These are phyloP conservation scores for Moesziomyces globuligerus DNA, from an alignment of 1,284 basidiomycete genomes.

Conservation along the genomic window DNA sequence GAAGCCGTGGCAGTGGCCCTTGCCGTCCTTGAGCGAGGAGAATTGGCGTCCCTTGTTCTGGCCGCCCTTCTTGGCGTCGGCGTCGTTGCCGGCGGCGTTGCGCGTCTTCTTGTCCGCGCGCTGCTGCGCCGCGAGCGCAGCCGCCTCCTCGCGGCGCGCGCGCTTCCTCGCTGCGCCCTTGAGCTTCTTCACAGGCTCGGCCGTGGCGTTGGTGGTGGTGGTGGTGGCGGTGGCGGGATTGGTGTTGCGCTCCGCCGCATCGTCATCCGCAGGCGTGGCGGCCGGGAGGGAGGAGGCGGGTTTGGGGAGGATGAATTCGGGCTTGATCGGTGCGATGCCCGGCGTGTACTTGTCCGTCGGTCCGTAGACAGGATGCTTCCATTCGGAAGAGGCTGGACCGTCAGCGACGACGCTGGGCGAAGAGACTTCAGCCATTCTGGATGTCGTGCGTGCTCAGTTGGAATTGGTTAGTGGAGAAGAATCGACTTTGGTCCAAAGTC, in stretches of 20 bases:
- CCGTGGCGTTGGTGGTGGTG: not conserved
- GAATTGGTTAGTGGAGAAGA: not conserved
- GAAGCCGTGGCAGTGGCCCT: slow-evolving; percentile 32
- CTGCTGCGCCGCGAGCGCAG: slow-evolving; percentile 21
- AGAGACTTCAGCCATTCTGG: slow-evolving; percentile 14
- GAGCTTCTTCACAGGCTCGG: slow-evolving; percentile 32
- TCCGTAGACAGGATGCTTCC: slow-evolving; percentile 45
- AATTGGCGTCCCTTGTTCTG: slow-evolving; percentile 54
- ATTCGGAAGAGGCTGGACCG: slow-evolving; percentile 9
- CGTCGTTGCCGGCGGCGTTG: slow-evolving; percentile 4
- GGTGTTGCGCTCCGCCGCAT: slow-evolving; percentile 29
- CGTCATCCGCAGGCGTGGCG: slow-evolving; percentile 23
- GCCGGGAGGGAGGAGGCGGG: slow-evolving; percentile 5
- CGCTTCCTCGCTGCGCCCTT: slow-evolving; percentile 48
- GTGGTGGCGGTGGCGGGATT: slow-evolving; percentile 14
- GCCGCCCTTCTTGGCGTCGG: slow-evolving; percentile 21
- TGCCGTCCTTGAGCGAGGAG: slow-evolving; percentile 29
- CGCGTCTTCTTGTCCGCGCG: slow-evolving; percentile 23
- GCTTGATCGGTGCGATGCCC: slow-evolving; percentile 49
- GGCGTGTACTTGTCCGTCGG: slow-evolving; percentile 48
- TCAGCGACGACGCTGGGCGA: not conserved
- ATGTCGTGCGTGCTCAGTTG: not conserved
- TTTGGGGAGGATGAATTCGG: slow-evolving; percentile 42
- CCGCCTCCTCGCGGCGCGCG: slow-evolving; percentile 38
- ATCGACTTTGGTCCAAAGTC: too few relatives aligned